Evolutionary conservation across 495 filamentous ascomycete species (phyloP).

Genomic region (Evernia prunastri): DNA sequence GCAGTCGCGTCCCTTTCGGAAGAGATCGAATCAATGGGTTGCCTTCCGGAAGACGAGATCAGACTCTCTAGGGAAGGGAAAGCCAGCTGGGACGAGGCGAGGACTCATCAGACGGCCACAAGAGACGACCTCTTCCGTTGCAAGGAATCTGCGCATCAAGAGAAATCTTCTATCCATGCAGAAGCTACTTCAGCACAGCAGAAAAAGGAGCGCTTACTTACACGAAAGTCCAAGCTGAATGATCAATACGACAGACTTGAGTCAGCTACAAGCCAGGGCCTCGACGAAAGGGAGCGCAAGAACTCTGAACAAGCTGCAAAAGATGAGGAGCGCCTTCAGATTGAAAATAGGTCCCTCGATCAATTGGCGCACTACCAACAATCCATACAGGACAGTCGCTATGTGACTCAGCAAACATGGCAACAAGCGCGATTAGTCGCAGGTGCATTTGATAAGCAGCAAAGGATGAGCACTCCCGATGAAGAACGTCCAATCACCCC

Average conservation of each 20-base stretch:
- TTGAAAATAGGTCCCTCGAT: slow-evolving; percentile 45
- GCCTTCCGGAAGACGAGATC: slow-evolving; percentile 60
- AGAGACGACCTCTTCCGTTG: slow-evolving; percentile 54
- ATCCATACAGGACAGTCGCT: slow-evolving; percentile 43
- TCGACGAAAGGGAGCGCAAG: slow-evolving; percentile 67
- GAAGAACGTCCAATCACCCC: slow-evolving; percentile 44
- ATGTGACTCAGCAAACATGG: slow-evolving; percentile 42
- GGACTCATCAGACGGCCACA: slow-evolving; percentile 53
- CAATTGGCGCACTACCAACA: slow-evolving; percentile 42
- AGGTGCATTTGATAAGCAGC: slow-evolving; percentile 40
- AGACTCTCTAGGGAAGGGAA: slow-evolving; percentile 56
- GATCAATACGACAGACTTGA: slow-evolving; percentile 72
- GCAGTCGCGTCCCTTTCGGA: slow-evolving; percentile 52
- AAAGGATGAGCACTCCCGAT: slow-evolving; percentile 36
- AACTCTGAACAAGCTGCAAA: slow-evolving; percentile 60
- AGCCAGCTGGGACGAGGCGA: slow-evolving; percentile 54
- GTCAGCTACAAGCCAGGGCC: slow-evolving; percentile 65
- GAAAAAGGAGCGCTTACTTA: slow-evolving; percentile 70
- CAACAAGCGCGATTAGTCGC: slow-evolving; percentile 45
- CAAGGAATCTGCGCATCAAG: slow-evolving; percentile 57
- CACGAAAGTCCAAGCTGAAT: slow-evolving; percentile 67
- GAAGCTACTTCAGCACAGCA: slow-evolving; percentile 62
- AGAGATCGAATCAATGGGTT: slow-evolving; percentile 61
- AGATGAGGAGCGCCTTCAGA: slow-evolving; percentile 55
- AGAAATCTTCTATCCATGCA: slow-evolving; percentile 55